Evolutionary conservation across 495 filamentous ascomycete genomes (phyloP).

Genomic region (Opeltia flavorubescens): DNA sequence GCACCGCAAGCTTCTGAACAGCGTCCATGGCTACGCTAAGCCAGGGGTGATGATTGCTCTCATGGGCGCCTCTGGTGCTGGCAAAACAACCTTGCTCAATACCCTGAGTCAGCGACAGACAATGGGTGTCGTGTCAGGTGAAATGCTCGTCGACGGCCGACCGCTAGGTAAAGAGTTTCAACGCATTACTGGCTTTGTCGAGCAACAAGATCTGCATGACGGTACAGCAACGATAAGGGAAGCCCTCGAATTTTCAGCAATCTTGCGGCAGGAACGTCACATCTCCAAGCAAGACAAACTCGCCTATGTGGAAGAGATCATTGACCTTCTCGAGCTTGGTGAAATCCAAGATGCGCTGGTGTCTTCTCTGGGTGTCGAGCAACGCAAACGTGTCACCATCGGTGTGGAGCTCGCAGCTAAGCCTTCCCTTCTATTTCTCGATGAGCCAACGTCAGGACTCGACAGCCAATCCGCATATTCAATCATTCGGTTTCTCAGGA

Average conservation of each 20-base stretch:
- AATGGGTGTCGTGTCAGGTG: conserved; percentile 54
- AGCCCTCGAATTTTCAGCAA: conserved; percentile 52
- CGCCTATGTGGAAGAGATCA: conserved; percentile 47
- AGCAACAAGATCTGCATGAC: conserved; percentile 79
- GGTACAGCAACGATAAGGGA: conserved; percentile 49
- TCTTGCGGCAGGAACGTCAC: conserved; percentile 42
- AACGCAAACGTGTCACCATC: conserved; percentile 68
- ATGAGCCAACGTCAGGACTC: conserved; percentile 71
- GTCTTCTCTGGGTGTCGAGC: conserved; percentile 46
- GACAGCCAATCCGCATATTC: conserved; percentile 75
- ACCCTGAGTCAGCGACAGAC: conserved; percentile 64
- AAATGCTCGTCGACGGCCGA: conserved; percentile 68
- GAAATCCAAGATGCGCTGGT: conserved; percentile 42
- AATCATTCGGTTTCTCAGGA: conserved; percentile 73
- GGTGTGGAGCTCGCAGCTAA: conserved; percentile 86
- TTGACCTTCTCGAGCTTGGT: conserved; percentile 41
- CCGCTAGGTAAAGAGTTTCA: conserved; percentile 58
- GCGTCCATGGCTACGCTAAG: conserved; percentile 62
- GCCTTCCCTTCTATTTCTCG: conserved; percentile 68
- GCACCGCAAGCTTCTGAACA: conserved; percentile 54
- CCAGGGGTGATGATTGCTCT: conserved; percentile 69
- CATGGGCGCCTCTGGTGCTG: conserved; percentile 76
- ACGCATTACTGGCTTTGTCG: conserved; percentile 68
- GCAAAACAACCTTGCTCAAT: conserved; percentile 66
- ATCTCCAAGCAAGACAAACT: conserved; percentile 39